phyloP scores from a whole-genome alignment of 176 grass and related monocot species.

The Oryza glaberrima region DNA sequence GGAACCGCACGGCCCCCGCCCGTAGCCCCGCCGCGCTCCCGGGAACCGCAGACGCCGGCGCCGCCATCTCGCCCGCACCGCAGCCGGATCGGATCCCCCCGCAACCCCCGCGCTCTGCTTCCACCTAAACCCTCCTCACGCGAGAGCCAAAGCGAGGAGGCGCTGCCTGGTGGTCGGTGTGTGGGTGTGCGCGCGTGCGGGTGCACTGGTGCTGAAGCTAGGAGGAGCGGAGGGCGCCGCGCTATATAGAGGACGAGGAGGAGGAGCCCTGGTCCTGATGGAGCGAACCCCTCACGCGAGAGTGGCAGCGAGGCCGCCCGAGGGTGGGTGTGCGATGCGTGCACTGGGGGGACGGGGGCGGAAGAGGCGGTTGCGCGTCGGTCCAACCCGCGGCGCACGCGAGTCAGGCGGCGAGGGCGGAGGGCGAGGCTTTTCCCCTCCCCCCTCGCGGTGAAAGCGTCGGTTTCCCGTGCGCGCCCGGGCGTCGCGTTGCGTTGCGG shows the following conservation, averaged over 20 bases:
- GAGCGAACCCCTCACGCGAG: slow-evolving; percentile 31
- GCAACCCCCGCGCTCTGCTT: neutral
- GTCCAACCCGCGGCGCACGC: slow-evolving; percentile 21
- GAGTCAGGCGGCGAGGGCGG: neutral
- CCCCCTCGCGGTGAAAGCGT: neutral
- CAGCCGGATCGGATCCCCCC: slow-evolving; percentile 36
- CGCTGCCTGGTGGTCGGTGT: neutral
- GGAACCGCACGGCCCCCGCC: slow-evolving; percentile 19
- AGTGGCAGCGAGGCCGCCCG: neutral
- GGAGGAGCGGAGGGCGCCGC: neutral
- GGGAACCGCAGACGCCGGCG: slow-evolving; percentile 49
- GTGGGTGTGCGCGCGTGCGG: too few relatives aligned
- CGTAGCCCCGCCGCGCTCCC: slow-evolving; percentile 39
- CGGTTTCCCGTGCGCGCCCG: neutral
- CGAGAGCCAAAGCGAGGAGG: slow-evolving; percentile 26
- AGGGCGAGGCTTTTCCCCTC: neutral
- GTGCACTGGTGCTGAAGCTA: slow-evolving; percentile 6
- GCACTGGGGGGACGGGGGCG: neutral
- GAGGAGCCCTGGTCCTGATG: neutral
- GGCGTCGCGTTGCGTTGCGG: neutral
- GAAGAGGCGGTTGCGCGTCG: slow-evolving; percentile 41
- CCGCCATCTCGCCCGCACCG: slow-evolving; percentile 30
- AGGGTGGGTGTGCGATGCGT: neutral
- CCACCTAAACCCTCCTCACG: slow-evolving; percentile 32
- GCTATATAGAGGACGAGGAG: slow-evolving; percentile 32